A percentile compares a stretch with the other conserved stretches of the same genome.
Conservation (phyloP, 352 stramenopile species). For the Globisporangium ultimum region DNA sequence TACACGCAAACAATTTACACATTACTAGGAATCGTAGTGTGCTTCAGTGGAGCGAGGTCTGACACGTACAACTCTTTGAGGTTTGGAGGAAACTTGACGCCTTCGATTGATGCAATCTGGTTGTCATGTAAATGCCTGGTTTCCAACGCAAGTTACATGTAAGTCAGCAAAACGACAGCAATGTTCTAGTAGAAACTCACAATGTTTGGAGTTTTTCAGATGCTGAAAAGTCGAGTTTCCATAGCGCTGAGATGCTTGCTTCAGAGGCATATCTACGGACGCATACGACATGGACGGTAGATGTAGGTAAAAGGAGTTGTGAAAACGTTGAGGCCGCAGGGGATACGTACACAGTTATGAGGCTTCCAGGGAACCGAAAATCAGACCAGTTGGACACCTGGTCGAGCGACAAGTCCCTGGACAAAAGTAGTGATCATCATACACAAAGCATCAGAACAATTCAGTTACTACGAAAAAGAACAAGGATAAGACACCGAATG, state of each 20-base stretch:
- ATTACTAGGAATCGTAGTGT: too few relatives aligned
- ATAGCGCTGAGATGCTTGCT: slow-evolving; percentile 1
- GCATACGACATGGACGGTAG: not conserved
- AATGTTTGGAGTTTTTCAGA: not conserved
- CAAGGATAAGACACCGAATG: not conserved
- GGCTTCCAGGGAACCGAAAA: not conserved
- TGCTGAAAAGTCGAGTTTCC: slow-evolving; percentile 8
- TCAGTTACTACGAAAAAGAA: not conserved
- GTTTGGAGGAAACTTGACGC: slow-evolving; percentile 9
- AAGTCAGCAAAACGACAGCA: not conserved
- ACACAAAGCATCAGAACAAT: not conserved
- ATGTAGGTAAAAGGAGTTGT: not conserved
- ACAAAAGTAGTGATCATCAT: not conserved
- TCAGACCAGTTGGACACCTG: slow-evolving; percentile 10
- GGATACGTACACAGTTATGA: slow-evolving; percentile 6
- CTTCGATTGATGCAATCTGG: slow-evolving; percentile 12
- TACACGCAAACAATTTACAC: not conserved
- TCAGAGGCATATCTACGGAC: slow-evolving; percentile 5
- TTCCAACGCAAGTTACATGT: not conserved
- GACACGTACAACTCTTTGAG: slow-evolving; percentile 7
- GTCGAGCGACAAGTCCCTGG: slow-evolving; percentile 13
- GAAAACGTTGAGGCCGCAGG: not conserved
- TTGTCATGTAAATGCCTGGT: slow-evolving; percentile 12
- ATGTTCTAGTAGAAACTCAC: slow-evolving; percentile 1
- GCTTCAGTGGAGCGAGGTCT: not conserved